Evolutionary conservation across 140 eudicot species (phyloP).

Genomic region (Oenanthe javanica): DNA sequence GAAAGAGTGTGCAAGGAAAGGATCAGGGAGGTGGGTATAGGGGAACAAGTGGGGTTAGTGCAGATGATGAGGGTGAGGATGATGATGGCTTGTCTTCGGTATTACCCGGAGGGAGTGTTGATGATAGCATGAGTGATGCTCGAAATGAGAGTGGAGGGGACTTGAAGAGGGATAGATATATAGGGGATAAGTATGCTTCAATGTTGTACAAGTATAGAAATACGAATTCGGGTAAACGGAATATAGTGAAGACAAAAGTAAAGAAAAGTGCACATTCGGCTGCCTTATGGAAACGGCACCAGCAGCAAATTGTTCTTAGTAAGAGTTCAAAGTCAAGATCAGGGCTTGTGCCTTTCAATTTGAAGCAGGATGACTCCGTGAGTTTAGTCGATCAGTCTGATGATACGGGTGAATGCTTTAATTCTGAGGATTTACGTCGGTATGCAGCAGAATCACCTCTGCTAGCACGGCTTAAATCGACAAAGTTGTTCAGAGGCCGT

Average conservation of each 20-base stretch:
- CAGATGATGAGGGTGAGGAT: conserved; percentile 18
- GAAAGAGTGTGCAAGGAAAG: conserved; percentile 37
- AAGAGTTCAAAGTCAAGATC: conserved; percentile 8
- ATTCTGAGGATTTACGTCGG: conserved; percentile 52
- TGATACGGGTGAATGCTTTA: conserved; percentile 37
- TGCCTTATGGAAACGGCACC: conserved; percentile 33
- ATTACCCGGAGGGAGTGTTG: conserved; percentile 49
- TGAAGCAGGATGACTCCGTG: conserved; percentile 28
- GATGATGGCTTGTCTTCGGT: conserved; percentile 29
- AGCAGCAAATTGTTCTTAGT: conserved; percentile 23
- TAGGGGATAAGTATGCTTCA: conserved; percentile 37
- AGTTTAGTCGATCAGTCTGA: conserved; percentile 56
- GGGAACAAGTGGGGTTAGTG: conserved; percentile 26
- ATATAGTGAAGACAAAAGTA: conserved; percentile 35
- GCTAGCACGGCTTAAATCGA: conserved; percentile 51
- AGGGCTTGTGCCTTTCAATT: conserved; percentile 15
- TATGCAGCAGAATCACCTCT: conserved; percentile 53
- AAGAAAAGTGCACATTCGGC: conserved; percentile 32
- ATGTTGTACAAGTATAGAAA: conserved; percentile 40
- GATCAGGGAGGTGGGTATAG: conserved; percentile 2
- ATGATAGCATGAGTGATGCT: conserved; percentile 69
- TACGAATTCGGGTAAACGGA: conserved; percentile 33
- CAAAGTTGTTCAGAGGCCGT: conserved; percentile 39
- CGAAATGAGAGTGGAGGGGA: conserved; percentile 39
- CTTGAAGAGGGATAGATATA: conserved; percentile 40